Evolutionary conservation across 225 moss, liverwort and hornwort species (phyloP).

Genomic region (Straminergon stramineum): DNA sequence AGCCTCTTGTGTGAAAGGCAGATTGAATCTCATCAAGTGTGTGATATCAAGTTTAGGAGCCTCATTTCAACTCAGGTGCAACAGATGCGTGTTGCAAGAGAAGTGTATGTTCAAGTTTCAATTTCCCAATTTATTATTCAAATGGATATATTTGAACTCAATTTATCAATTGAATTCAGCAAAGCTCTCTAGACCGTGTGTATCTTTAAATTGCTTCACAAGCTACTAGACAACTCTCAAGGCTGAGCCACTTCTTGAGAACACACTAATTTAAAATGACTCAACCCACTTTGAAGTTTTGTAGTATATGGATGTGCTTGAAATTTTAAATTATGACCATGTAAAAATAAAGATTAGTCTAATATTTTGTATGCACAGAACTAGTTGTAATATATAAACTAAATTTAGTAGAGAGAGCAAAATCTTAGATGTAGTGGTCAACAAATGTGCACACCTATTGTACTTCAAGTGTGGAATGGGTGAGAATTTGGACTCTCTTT

Average conservation of each 20-base stretch:
- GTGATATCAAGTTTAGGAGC: not conserved
- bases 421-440: not conserved
- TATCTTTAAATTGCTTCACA: not conserved
- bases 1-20: not conserved
- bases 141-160: not conserved
- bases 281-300: not conserved
- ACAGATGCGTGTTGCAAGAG: not conserved
- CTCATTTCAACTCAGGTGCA: not conserved
- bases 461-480: not conserved
- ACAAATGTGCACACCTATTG: not conserved
- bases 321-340: too few relatives aligned
- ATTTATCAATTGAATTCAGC: not conserved
- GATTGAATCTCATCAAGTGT: not conserved
- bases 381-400: not conserved
- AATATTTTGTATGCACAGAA: not conserved
- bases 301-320: not conserved
- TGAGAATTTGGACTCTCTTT: accelerated
- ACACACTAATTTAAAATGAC: not conserved
- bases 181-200: not conserved
- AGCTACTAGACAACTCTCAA: not conserved
- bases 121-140: too few relatives aligned
- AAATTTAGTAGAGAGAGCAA: not conserved
- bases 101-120: not conserved
- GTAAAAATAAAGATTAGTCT: not conserved
- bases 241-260: not conserved